Percentiles rank a stretch among this genome's conserved stretches.
phyloP scores from a whole-genome alignment of 1,284 basidiomycete species.

The Mycosarcoma mackinlayi region DNA sequence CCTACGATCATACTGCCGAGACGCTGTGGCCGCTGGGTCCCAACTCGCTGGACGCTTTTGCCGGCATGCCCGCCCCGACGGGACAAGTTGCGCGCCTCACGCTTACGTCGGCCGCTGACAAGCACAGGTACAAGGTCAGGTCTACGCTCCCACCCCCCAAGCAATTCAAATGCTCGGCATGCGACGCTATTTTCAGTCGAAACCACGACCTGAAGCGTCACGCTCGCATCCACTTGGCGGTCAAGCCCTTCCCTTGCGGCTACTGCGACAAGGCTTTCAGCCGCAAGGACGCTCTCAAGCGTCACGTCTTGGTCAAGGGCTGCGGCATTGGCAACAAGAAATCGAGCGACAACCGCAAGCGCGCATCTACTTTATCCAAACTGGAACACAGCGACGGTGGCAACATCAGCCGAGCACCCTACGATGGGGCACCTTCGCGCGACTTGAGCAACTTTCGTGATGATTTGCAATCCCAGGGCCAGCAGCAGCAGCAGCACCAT shows the following conservation, averaged over 20 bases:
- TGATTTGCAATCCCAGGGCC: constrained; percentile 21
- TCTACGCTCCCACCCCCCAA: constrained; percentile 42
- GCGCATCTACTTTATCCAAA: constrained; percentile 41
- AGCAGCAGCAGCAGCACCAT: constrained; percentile 31
- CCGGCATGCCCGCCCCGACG: constrained; percentile 29
- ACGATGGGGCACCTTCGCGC: constrained; percentile 25
- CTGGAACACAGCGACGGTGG: constrained; percentile 29
- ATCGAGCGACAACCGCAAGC: constrained; percentile 28
- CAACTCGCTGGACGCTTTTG: constrained; percentile 44
- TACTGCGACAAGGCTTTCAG: constrained; percentile 62
- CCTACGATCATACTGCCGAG: constrained; percentile 33
- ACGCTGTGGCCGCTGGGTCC: constrained; percentile 39
- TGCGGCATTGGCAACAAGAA: constrained; percentile 55
- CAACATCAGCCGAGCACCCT: constrained; percentile 14
- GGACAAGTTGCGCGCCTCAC: constrained; percentile 31
- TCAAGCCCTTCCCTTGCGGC: constrained; percentile 59
- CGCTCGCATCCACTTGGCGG: constrained; percentile 62
- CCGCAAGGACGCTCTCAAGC: constrained; percentile 61
- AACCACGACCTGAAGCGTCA: constrained; percentile 66
- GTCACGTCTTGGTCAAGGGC: constrained; percentile 58
- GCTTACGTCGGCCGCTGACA: constrained; percentile 33
- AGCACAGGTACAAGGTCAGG: constrained; percentile 25
- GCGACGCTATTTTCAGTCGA: constrained; percentile 59
- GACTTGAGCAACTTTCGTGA: constrained; percentile 36
- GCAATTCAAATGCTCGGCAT: constrained; percentile 59